Evolutionary conservation across 148 eudicot genomes (phyloP).

Genomic region (Drosera capensis): DNA sequence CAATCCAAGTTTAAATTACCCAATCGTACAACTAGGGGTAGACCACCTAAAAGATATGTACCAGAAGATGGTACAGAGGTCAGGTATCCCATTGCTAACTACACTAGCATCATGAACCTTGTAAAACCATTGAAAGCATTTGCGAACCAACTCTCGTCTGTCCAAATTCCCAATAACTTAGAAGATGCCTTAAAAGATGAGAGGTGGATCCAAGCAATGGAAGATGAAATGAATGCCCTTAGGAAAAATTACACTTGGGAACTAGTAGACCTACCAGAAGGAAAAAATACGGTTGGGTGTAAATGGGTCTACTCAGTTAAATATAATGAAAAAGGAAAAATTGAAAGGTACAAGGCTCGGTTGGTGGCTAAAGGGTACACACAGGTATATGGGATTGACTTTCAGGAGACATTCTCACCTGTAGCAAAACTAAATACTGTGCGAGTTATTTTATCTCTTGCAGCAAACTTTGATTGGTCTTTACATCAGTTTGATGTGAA

Average conservation of each 20-base stretch:
- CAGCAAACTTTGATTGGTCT: background rate
- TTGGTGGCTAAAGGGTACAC: background rate
- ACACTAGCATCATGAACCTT: background rate
- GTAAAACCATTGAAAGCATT: background rate
- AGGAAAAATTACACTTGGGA: background rate
- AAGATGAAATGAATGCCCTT: background rate
- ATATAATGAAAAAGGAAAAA: background rate
- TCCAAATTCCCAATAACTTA: background rate
- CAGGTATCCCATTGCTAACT: constrained; percentile 1
- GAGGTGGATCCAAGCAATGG: background rate
- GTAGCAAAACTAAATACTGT: background rate
- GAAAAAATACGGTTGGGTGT: background rate
- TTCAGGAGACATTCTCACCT: background rate
- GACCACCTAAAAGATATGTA: background rate
- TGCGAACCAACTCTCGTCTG: background rate
- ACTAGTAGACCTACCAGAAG: background rate
- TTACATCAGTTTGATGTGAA: background rate
- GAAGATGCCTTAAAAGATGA: background rate
- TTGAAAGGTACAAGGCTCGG: background rate
- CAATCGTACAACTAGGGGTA: background rate
- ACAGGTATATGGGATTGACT: background rate
- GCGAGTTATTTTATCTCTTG: background rate
- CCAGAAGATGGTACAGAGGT: too few species aligned
- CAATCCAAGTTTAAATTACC: constrained; percentile 1
- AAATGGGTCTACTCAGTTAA: constrained; percentile 3